These are phyloP conservation scores for Dothiorella sarmentorum DNA, from an alignment of 2,329 filamentous ascomycete species.

Conservation along the genomic window DNA sequence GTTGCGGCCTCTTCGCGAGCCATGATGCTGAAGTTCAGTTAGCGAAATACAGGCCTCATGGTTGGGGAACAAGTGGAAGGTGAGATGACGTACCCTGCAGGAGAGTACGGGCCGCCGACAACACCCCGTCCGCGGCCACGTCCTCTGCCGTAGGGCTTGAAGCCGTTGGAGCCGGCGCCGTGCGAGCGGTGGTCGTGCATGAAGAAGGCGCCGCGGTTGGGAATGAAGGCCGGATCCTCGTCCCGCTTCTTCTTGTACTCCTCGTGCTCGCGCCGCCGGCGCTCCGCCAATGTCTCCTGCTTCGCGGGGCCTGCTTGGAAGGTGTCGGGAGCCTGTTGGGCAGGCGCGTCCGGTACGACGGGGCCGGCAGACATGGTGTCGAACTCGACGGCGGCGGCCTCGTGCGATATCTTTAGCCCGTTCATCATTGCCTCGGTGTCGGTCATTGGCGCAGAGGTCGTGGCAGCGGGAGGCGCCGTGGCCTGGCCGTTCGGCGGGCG, in stretches of 20 bases:
- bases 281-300: slow-evolving; percentile 60
- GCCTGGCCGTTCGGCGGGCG: slow-evolving; percentile 30
- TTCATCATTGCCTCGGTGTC: slow-evolving; percentile 63
- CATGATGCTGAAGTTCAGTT: slow-evolving; percentile 37
- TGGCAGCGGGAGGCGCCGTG: slow-evolving; percentile 36
- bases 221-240: slow-evolving; percentile 87
- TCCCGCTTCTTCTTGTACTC: slow-evolving; percentile 86
- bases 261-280: slow-evolving; percentile 80
- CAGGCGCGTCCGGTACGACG: slow-evolving; percentile 29
- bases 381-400: slow-evolving; percentile 49
- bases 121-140: slow-evolving; percentile 60
- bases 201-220: slow-evolving; percentile 92
- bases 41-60: slow-evolving; percentile 23
- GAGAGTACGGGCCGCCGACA: slow-evolving; percentile 53
- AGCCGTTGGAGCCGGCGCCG: slow-evolving; percentile 73
- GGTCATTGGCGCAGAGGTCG: slow-evolving; percentile 43
- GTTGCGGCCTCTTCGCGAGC: slow-evolving; percentile 51
- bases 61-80: not conserved
- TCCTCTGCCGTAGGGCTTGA: slow-evolving; percentile 67
- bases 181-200: slow-evolving; percentile 90
- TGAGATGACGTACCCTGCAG: slow-evolving; percentile 56
- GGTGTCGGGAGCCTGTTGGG: slow-evolving; percentile 38
- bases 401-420: slow-evolving; percentile 50
- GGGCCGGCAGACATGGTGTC: slow-evolving; percentile 41
- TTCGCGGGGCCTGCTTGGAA: slow-evolving; percentile 27